Conservation (phyloP, 2,329 filamentous ascomycete genomes). For the Epichloe amarillans region DNA sequence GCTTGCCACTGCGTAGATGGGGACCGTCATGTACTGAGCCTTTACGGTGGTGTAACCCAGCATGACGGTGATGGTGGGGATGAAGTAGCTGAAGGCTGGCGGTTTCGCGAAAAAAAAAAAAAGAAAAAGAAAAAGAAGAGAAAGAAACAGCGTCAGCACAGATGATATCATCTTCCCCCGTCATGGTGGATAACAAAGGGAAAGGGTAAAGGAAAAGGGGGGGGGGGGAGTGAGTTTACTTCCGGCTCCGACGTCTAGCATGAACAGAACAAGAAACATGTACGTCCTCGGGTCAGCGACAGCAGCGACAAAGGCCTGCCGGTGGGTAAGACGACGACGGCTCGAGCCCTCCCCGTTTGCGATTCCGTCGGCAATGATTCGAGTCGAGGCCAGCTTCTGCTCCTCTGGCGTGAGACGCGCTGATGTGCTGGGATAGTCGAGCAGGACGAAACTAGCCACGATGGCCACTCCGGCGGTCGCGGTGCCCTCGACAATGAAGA, state of each 20-base stretch:
- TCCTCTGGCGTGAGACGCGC: slow-evolving; percentile 41
- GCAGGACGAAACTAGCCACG: slow-evolving; percentile 47
- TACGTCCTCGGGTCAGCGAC: slow-evolving; percentile 11
- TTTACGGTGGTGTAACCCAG: slow-evolving; percentile 31
- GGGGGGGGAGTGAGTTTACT: slow-evolving; percentile 2
- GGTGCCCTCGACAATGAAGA: slow-evolving; percentile 55
- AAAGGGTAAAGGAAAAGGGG: no score
- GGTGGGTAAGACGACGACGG: background rate
- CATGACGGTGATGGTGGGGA: slow-evolving; percentile 34
- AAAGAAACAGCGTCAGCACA: no score
- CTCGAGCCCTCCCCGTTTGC: slow-evolving; percentile 17
- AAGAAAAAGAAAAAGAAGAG: no score
- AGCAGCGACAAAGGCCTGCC: slow-evolving; percentile 14
- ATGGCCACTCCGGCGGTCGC: slow-evolving; percentile 37
- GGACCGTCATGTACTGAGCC: slow-evolving; percentile 33
- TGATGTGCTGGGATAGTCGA: slow-evolving; percentile 51
- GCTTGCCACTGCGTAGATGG: slow-evolving; percentile 8
- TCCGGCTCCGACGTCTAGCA: slow-evolving; percentile 24
- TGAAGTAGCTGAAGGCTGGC: slow-evolving; percentile 35
- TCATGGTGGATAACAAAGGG: no score
- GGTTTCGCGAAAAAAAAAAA: no score
- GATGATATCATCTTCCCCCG: no score
- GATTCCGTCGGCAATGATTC: slow-evolving; percentile 11
- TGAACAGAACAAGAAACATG: slow-evolving; percentile 5
- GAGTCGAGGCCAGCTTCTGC: slow-evolving; percentile 2